These are phyloP conservation scores for Chaetomium sp. DNA, from an alignment of 2,329 filamentous ascomycete genomes.

Conservation along the genomic window DNA sequence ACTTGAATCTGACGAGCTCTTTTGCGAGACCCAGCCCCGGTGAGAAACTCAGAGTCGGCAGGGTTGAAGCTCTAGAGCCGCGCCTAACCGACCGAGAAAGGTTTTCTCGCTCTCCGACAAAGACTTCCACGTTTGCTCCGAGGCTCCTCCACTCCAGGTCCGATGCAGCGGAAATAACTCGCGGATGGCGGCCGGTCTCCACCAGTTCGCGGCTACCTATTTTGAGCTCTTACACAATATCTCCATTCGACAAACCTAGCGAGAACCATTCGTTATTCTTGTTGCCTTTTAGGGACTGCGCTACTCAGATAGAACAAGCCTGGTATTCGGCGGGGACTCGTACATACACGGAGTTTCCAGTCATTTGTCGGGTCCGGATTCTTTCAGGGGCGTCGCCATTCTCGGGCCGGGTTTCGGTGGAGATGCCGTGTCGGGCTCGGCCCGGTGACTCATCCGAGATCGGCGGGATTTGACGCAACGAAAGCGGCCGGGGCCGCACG, in stretches of 20 bases:
- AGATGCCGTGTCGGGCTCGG: constrained; percentile 3
- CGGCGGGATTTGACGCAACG: constrained; percentile 18
- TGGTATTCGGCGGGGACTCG: not conserved
- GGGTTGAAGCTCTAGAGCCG: not conserved
- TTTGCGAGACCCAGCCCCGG: not conserved
- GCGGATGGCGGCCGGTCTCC: not conserved
- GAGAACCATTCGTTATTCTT: not conserved
- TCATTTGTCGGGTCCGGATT: not conserved
- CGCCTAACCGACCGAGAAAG: not conserved
- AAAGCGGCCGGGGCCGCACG: not conserved
- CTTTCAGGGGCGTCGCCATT: not conserved
- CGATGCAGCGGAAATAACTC: not conserved
- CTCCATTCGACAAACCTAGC: not conserved
- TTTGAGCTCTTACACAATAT: too few species aligned
- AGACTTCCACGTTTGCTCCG: constrained; percentile 7
- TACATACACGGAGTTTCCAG: not conserved
- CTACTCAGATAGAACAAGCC: not conserved
- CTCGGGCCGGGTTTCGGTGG: not conserved
- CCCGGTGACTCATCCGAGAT: constrained; percentile 17
- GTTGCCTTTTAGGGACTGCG: not conserved
- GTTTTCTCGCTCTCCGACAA: not conserved
- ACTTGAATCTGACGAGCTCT: not conserved
- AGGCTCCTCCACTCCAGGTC: not conserved
- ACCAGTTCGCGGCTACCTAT: not conserved
- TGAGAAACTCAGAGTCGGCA: not conserved